Conservation (phyloP, 225 moss, liverwort and hornwort species). For the Straminergon stramineum region DNA sequence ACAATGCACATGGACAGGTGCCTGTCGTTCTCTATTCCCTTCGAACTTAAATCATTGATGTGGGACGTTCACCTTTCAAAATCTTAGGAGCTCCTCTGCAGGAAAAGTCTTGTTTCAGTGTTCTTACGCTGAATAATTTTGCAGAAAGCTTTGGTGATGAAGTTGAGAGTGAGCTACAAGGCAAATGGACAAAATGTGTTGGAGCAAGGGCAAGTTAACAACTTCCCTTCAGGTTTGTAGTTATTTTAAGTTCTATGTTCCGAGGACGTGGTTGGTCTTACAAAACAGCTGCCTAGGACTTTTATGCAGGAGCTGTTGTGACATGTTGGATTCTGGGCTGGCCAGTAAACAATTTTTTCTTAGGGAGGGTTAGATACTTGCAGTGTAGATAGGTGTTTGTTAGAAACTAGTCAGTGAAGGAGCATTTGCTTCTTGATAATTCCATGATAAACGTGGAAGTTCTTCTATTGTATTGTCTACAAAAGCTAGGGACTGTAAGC, state of each 20-base stretch:
- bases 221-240: conserved; percentile 91
- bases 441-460: conserved; percentile 10
- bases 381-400: conserved; percentile 35
- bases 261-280: not conserved
- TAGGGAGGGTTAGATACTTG: conserved; percentile 12
- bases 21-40: not conserved
- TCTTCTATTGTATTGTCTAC: conserved; percentile 17
- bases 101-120: not conserved
- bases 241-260: not conserved
- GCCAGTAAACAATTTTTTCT: conserved; percentile 9
- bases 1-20: conserved; percentile 89
- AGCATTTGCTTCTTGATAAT: conserved; percentile 17
- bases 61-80: not conserved
- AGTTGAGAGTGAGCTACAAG: conserved; percentile 83
- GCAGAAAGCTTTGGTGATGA: conserved; percentile 98
- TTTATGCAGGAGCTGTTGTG: not conserved
- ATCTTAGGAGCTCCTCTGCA: not conserved
- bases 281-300: not conserved
- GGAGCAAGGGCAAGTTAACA: conserved; percentile 93
- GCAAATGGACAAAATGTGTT: conserved; percentile 55
- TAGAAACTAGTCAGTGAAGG: conserved; percentile 16
- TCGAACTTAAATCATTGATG: not conserved
- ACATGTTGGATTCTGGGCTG: not conserved
- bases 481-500: conserved; percentile 10
- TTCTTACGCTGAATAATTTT: conserved; percentile 2